phyloP scores from a whole-genome alignment of 768 basidiomycete genomes.

The Gautieria morchelliformis region DNA sequence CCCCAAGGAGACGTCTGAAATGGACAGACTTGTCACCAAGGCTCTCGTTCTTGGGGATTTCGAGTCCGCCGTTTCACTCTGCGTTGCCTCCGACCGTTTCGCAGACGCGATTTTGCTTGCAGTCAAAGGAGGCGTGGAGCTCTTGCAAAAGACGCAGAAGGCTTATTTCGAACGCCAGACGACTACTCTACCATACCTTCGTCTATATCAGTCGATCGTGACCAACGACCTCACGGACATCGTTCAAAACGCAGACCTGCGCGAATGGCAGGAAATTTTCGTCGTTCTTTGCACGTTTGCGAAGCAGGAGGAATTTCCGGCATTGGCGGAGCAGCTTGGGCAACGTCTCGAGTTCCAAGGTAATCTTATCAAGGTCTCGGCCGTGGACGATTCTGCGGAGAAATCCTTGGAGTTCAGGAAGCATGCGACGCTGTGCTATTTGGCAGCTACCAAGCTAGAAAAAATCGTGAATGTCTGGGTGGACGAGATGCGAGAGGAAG shows the following conservation, averaged over 20 bases:
- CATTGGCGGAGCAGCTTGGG: constrained; percentile 88
- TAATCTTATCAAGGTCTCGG: constrained; percentile 43
- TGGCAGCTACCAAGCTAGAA: constrained; percentile 85
- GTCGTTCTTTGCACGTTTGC: constrained; percentile 96
- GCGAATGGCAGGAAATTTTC: constrained; percentile 95
- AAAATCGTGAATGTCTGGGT: constrained; percentile 85
- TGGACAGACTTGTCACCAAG: constrained; percentile 82
- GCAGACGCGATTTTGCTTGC: constrained; percentile 94
- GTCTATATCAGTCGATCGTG: constrained; percentile 91
- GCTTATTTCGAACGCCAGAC: constrained; percentile 86
- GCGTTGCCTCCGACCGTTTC: constrained; percentile 79
- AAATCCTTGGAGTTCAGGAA: constrained; percentile 54
- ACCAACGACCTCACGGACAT: constrained; percentile 87
- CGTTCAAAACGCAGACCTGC: constrained; percentile 90
- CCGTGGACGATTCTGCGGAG: constrained; percentile 28
- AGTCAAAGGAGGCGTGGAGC: constrained; percentile 80
- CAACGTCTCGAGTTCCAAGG: constrained; percentile 83
- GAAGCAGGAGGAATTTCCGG: constrained; percentile 68
- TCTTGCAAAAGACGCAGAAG: constrained; percentile 81
- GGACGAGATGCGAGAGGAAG: constrained; percentile 84
- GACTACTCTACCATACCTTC: constrained; percentile 70
- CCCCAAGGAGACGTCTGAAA: constrained; percentile 76
- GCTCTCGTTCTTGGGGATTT: constrained; percentile 97
- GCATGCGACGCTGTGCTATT: constrained; percentile 87
- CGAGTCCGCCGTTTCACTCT: constrained; percentile 81